Evolutionary conservation across 768 basidiomycete species (phyloP).

Genomic region (Mycena vitilis): DNA sequence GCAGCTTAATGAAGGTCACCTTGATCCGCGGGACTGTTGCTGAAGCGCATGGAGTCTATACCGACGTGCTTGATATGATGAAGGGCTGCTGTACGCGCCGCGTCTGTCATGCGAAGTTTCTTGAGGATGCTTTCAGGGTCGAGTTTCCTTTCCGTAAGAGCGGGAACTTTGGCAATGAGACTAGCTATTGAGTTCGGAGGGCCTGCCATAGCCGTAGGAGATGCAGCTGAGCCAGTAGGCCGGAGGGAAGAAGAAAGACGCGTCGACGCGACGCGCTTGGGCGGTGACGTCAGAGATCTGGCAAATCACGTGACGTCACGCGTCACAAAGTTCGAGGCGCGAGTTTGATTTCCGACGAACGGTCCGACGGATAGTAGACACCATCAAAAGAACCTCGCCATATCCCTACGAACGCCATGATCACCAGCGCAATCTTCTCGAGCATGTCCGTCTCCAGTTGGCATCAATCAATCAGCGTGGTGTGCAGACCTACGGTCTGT

Average conservation of each 20-base stretch:
- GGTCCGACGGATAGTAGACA: too few relatives aligned
- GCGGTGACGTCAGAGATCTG: background rate
- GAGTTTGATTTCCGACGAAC: background rate
- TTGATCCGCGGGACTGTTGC: conserved; percentile 1
- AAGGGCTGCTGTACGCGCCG: background rate
- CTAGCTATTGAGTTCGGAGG: background rate
- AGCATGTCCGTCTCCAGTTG: too few relatives aligned
- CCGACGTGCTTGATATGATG: background rate
- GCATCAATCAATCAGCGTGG: too few relatives aligned
- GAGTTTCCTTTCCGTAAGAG: background rate
- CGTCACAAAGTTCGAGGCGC: background rate
- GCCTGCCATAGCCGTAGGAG: background rate
- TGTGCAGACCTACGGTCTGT: too few relatives aligned
- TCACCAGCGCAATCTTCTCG: too few relatives aligned
- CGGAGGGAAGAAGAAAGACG: background rate
- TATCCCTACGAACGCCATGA: too few relatives aligned
- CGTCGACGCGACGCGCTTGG: background rate
- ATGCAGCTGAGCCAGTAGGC: background rate
- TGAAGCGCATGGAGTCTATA: background rate
- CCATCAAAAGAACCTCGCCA: too few relatives aligned
- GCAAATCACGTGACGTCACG: background rate
- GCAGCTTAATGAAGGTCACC: background rate
- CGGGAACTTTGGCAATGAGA: background rate
- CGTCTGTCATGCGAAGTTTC: background rate
- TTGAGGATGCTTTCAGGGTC: background rate